Percentiles rank a stretch among this genome's conserved stretches.
Conservation (phyloP, 805 yeast genomes). For the Candida sonorensis region DNA sequence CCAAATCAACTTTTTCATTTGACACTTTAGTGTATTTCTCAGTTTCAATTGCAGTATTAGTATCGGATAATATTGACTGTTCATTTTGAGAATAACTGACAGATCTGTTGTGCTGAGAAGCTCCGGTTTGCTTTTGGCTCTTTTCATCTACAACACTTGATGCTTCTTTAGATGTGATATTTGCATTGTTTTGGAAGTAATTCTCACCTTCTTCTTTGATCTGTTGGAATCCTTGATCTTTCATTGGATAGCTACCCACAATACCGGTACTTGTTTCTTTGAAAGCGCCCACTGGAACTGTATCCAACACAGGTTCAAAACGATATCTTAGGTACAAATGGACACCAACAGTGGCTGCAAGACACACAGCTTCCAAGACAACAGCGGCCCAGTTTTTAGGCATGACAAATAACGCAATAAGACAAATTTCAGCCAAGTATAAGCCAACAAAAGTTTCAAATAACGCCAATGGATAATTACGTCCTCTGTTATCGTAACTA, state of each 20-base stretch:
- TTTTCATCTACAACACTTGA: conserved; percentile 22
- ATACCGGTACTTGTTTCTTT: conserved; percentile 36
- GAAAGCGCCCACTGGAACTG: conserved; percentile 63
- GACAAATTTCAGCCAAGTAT: conserved; percentile 64
- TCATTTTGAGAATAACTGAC: conserved; percentile 5
- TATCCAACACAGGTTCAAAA: conserved; percentile 58
- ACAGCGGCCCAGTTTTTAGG: conserved; percentile 75
- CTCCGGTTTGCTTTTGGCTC: neutral
- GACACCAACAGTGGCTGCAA: conserved; percentile 49
- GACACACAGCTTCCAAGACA: conserved; percentile 56
- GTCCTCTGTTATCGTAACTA: conserved; percentile 59
- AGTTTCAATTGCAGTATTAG: conserved; percentile 12
- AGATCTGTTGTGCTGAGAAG: conserved; percentile 3
- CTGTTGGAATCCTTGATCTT: conserved; percentile 61
- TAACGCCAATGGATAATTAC: conserved; percentile 65
- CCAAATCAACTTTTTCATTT: conserved; percentile 10
- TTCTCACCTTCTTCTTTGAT: conserved; percentile 31
- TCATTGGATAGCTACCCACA: conserved; percentile 42
- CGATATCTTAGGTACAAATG: conserved; percentile 54
- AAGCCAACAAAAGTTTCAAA: conserved; percentile 68
- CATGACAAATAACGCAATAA: conserved; percentile 68
- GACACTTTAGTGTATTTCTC: conserved; percentile 11
- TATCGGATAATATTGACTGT: conserved; percentile 11
- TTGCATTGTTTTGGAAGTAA: too few relatives aligned
- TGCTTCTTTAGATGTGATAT: conserved; percentile 19